Percentiles rank a stretch among this genome's conserved stretches.
These are phyloP conservation scores for Diphasiastrum complanatum DNA, from an alignment of 83 land plant genomes.

Conservation along the genomic window DNA sequence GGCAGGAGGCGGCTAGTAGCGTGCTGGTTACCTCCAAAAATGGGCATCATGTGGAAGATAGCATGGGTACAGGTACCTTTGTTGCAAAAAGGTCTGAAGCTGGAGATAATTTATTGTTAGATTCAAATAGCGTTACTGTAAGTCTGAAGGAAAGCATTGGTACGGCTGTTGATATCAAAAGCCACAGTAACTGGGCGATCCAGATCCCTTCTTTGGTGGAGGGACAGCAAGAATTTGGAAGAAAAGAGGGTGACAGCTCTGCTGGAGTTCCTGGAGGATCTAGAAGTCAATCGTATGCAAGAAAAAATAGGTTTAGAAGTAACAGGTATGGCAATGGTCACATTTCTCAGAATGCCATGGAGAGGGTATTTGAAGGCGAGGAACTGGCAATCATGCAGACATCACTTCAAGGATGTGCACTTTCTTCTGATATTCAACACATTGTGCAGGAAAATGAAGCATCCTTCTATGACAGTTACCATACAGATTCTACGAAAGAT, in stretches of 20 bases:
- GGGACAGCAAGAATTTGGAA: slow-evolving; percentile 28
- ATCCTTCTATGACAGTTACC: too few relatives aligned
- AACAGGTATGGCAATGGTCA: slow-evolving; percentile 37
- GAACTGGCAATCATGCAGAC: slow-evolving; percentile 18
- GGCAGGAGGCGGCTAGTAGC: slow-evolving; percentile 7
- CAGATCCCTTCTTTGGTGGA: slow-evolving; percentile 26
- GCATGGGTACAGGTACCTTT: neutral
- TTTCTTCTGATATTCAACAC: too few relatives aligned
- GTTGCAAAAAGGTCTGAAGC: too few relatives aligned
- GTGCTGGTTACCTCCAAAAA: neutral
- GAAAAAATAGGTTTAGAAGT: slow-evolving; percentile 52
- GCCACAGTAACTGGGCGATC: slow-evolving; percentile 11
- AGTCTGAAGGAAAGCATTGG: too few relatives aligned
- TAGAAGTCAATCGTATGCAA: slow-evolving; percentile 56
- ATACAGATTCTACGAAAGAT: too few relatives aligned
- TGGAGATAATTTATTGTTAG: too few relatives aligned
- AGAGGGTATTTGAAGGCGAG: slow-evolving; percentile 2
- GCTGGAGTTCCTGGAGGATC: slow-evolving; percentile 36
- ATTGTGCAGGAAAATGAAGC: too few relatives aligned
- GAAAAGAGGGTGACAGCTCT: slow-evolving; percentile 52
- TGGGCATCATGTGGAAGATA: neutral
- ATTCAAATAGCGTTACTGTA: too few relatives aligned
- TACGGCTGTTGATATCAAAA: slow-evolving; percentile 8
- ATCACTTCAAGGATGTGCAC: too few relatives aligned
- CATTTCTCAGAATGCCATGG: slow-evolving; percentile 1